Percentiles rank a stretch among this genome's conserved stretches.
Conservation (phyloP, 257 asterid genomes). For the Gardenia jasminoides region DNA sequence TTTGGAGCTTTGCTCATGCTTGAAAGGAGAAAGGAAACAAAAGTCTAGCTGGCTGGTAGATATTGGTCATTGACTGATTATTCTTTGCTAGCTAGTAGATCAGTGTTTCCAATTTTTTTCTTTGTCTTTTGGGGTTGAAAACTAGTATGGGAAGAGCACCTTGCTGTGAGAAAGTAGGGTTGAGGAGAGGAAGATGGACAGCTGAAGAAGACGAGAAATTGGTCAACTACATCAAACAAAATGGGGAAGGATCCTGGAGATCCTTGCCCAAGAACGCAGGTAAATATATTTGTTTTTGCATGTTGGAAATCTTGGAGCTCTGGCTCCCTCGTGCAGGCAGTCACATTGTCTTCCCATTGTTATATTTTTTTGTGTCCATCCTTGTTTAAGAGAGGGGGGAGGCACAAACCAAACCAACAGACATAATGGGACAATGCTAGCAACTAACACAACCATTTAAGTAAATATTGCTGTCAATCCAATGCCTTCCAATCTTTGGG, state of each 20-base stretch:
- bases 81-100: background rate
- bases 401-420: too few relatives aligned
- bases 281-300: background rate
- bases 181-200: constrained; percentile 55
- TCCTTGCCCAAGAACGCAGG: constrained; percentile 64
- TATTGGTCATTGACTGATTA: background rate
- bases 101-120: background rate
- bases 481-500: too few relatives aligned
- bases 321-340: background rate
- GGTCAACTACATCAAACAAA: constrained; percentile 39
- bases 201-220: constrained; percentile 52
- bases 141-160: constrained; percentile 45
- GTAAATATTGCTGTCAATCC: too few relatives aligned
- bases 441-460: too few relatives aligned
- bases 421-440: background rate
- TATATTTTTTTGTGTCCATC: too few relatives aligned
- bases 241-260: constrained; percentile 68
- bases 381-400: too few relatives aligned
- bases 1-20: background rate
- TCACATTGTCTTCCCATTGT: too few relatives aligned
- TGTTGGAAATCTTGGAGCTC: background rate
- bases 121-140: background rate
- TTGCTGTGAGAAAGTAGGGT: constrained; percentile 48
- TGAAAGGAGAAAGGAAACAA: background rate
- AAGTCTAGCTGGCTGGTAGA: background rate